phyloP scores from a whole-genome alignment of 371 early-diverging fungal genomes.

The Mucor plumbeus region DNA sequence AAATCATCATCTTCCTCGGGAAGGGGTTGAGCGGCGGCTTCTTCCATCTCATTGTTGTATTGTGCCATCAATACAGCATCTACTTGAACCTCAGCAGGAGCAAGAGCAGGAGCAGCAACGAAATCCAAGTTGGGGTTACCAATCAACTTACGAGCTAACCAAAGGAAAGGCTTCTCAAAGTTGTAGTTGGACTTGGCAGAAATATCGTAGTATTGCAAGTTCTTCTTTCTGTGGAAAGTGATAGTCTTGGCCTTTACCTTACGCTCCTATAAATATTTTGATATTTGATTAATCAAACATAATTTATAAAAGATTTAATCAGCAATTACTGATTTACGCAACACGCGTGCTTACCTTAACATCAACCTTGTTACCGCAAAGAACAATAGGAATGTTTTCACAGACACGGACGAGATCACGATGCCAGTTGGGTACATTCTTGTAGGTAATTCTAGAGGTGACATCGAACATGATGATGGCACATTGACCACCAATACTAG shows the following conservation, averaged over 20 bases:
- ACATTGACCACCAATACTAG: conserved; percentile 97
- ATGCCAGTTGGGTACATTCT: conserved; percentile 99
- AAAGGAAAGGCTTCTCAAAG: conserved; percentile 99
- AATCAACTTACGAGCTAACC: conserved; percentile 97
- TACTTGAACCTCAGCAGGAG: conserved; percentile 94
- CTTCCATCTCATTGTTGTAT: conserved; percentile 79
- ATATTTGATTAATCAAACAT: neutral
- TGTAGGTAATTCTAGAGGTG: conserved; percentile 99
- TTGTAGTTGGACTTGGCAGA: conserved; percentile 99
- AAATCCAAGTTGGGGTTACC: conserved; percentile 97
- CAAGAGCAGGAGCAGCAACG: conserved; percentile 97
- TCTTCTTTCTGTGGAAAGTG: conserved; percentile 99
- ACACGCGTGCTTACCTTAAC: conserved; percentile 69
- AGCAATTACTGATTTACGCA: neutral
- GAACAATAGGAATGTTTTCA: conserved; percentile 99
- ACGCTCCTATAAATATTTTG: conserved; percentile 75
- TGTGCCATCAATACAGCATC: conserved; percentile 81
- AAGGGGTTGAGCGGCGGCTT: conserved; percentile 82
- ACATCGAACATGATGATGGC: conserved; percentile 99
- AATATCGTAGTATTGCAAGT: conserved; percentile 99
- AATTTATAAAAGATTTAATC: neutral
- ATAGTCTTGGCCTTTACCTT: conserved; percentile 99
- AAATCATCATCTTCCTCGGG: conserved; percentile 89
- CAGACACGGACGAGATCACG: conserved; percentile 98
- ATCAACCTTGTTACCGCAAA: conserved; percentile 99